A percentile compares a stretch with the other conserved stretches of the same genome.
Evolutionary conservation across 345 rosid species (phyloP).

Genomic region (Populus simonii): DNA sequence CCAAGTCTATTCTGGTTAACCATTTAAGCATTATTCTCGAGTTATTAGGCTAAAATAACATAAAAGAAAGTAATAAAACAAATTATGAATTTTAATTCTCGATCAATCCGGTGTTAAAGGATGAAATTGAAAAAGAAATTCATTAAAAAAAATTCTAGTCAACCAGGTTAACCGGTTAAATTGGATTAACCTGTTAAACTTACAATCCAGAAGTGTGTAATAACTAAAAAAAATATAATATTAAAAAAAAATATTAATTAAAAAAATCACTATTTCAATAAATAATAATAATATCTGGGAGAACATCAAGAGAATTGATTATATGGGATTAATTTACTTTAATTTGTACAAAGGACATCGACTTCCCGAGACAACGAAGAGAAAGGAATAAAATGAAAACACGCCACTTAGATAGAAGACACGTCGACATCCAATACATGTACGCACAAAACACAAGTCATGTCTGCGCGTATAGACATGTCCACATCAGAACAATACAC

Average conservation of each 20-base stretch:
- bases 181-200: rapidly evolving
- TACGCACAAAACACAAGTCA: background rate
- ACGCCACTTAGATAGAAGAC: background rate
- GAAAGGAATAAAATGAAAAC: background rate
- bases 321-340: background rate
- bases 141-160: too few species aligned
- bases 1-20: rapidly evolving
- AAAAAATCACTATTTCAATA: too few species aligned
- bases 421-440: background rate
- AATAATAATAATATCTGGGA: too few species aligned
- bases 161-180: rapidly evolving
- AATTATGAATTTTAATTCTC: rapidly evolving
- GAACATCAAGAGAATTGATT: background rate
- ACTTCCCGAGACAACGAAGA: background rate
- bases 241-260: too few species aligned
- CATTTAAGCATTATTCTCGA: rapidly evolving
- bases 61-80: too few species aligned
- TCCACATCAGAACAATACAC: background rate
- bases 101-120: rapidly evolving
- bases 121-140: too few species aligned
- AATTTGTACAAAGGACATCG: background rate
- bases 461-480: background rate
- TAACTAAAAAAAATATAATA: too few species aligned
- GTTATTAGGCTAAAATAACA: too few species aligned
- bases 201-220: too few species aligned